Evolutionary conservation across 768 basidiomycete genomes (phyloP), one percentile per base, ranked within the genome.

Genomic region (Phlegmacium glaucopus): DNA sequence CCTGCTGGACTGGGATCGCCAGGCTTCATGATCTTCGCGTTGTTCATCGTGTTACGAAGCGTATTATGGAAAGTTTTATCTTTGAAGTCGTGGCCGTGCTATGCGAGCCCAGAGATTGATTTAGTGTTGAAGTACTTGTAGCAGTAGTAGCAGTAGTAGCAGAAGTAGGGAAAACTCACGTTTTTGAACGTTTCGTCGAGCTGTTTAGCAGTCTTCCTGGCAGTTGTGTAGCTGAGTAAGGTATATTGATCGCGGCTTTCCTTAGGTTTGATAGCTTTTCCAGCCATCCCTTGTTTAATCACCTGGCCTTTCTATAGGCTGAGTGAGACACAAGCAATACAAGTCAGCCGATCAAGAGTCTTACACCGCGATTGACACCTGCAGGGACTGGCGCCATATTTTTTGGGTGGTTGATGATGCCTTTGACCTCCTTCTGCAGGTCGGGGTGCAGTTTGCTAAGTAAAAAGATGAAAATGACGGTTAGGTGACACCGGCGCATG

Each of bases 221-320:
- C n/a, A n/a, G n/a, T n/a, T n/a, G 17, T 28, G 32, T 45, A 17
- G 44, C 44, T 45, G n/a, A 45, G 30, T 36, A 7, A 11, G 4
- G 30, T 45, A 26, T 45, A 45, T 32, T 32, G 6, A 35, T 45
- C 30, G 32, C 44, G 44, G 44, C 10, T 13, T 22, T 17, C 17
- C 44, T 45, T 45, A 9, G 44, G 44, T 13, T 28, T 6, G 18
- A 45, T 45, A 18, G 44, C 28, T 37, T 45, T 45, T 28, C 44
- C 44, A 1, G 9, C 17, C 32, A 45, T 13, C 44, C 13, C 44
- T 4, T 45, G 30, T 18, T 45, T 45, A 13, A 45, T 4, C 17
- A 45, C 6, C 16, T 35, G 28, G 30, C 44, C 44, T 45, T 45
- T 45, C 44, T 45, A 32, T 10, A 17, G 16, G n/a, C 16, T 9